Conservation (phyloP, 345 rosid species). For the Fremontodendron californicum region DNA sequence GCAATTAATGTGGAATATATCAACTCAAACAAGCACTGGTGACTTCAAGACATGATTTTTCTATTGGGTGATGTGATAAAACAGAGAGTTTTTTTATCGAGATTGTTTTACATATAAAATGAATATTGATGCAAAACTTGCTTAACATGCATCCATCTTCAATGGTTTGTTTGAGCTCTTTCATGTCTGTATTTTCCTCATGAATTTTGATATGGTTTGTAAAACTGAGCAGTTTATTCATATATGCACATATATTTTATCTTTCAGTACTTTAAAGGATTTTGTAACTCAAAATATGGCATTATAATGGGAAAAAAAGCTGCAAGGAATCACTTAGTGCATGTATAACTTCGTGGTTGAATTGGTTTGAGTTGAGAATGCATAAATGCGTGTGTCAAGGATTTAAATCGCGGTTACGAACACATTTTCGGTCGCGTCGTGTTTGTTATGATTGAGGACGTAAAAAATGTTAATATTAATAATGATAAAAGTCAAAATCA, state of each 20-base stretch:
- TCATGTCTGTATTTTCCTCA: not conserved
- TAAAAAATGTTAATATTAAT: too few species aligned
- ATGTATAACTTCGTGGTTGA: too few species aligned
- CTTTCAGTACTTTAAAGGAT: not conserved
- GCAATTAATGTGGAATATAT: conserved; percentile 6
- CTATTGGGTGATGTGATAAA: not conserved
- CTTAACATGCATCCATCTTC: not conserved
- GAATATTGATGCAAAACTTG: not conserved
- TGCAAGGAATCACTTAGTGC: not conserved
- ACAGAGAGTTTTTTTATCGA: not conserved
- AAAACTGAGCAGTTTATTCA: not conserved
- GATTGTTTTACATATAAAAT: not conserved
- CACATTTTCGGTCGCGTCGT: too few species aligned
- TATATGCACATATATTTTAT: not conserved
- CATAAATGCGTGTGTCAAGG: too few species aligned
- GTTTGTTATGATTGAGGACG: too few species aligned
- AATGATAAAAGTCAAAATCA: too few species aligned
- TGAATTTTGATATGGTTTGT: not conserved
- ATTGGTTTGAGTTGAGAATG: too few species aligned
- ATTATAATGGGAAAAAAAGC: not conserved
- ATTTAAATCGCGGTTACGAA: too few species aligned
- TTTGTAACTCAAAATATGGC: not conserved
- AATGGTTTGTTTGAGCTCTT: not conserved
- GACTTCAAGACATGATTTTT: not conserved
- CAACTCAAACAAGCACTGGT: not conserved